Conservation (phyloP, 306 rosid species). For the Prunus fruticosa region DNA sequence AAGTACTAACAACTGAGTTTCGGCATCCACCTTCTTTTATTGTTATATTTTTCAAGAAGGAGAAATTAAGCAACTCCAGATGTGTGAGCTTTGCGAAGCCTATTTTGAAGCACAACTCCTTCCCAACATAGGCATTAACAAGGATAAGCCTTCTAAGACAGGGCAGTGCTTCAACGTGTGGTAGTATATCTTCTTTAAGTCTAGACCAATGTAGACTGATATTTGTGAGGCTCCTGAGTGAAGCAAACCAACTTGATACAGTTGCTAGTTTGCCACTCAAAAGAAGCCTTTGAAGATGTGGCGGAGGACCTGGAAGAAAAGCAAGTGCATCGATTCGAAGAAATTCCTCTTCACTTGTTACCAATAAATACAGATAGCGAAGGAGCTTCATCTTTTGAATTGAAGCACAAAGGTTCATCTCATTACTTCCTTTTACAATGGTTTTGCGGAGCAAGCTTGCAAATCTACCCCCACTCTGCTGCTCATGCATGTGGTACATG, state of each 20-base stretch:
- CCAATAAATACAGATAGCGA: background rate
- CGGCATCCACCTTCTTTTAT: slow-evolving; percentile 8
- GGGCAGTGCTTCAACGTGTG: too few relatives aligned
- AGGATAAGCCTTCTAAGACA: too few relatives aligned
- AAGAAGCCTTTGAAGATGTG: background rate
- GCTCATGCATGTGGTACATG: background rate
- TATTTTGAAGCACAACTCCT: background rate
- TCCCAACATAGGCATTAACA: background rate
- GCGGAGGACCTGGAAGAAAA: slow-evolving; percentile 25
- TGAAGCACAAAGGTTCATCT: slow-evolving; percentile 1
- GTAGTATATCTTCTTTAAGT: too few relatives aligned
- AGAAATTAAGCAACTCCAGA: background rate
- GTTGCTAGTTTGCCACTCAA: slow-evolving; percentile 7
- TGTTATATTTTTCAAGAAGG: background rate
- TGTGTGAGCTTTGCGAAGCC: slow-evolving; percentile 8
- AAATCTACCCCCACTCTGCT: background rate
- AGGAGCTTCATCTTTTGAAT: slow-evolving; percentile 10
- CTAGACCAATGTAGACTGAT: too few relatives aligned
- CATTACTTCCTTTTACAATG: background rate
- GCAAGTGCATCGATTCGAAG: background rate
- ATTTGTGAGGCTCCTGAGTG: background rate
- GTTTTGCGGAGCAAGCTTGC: too few relatives aligned
- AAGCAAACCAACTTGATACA: slow-evolving; percentile 8
- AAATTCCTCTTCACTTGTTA: background rate
- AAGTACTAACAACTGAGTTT: background rate